These are phyloP conservation scores for Clathrus columnatus DNA, from an alignment of 768 basidiomycete genomes.

Conservation along the genomic window DNA sequence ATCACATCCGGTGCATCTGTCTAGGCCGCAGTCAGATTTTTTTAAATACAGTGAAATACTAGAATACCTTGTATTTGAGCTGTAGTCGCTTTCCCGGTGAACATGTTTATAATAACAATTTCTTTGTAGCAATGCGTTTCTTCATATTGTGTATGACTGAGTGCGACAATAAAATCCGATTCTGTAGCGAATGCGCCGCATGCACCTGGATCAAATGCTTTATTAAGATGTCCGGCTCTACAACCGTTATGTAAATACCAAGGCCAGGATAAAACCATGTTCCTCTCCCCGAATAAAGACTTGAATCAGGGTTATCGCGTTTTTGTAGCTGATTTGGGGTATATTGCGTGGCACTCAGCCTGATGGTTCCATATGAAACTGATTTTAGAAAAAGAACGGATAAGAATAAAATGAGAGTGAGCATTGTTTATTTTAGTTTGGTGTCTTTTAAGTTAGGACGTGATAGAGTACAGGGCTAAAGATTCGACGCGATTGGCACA, in stretches of 20 bases:
- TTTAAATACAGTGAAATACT: not conserved
- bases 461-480: no score
- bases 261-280: slow-evolving; percentile 4
- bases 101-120: not conserved
- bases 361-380: not conserved
- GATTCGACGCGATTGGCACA: no score
- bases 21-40: not conserved
- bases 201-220: not conserved
- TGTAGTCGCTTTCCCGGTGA: not conserved
- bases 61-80: slow-evolving; percentile 5
- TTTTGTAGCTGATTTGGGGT: not conserved
- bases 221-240: not conserved
- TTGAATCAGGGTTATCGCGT: not conserved
- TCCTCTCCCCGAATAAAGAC: not conserved
- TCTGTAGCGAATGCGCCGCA: not conserved
- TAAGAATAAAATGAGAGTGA: not conserved
- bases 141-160: slow-evolving; percentile 2
- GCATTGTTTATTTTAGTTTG: not conserved
- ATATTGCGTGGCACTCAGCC: not conserved
- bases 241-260: not conserved
- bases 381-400: not conserved
- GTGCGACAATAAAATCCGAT: slow-evolving; percentile 1
- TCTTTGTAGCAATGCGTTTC: not conserved
- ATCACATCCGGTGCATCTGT: not conserved
- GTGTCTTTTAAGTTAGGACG: no score